A percentile compares a stretch with the other conserved stretches of the same genome.
These are phyloP conservation scores for Ustilago xerochloae DNA, from an alignment of 1,284 basidiomycete species.

Conservation along the genomic window DNA sequence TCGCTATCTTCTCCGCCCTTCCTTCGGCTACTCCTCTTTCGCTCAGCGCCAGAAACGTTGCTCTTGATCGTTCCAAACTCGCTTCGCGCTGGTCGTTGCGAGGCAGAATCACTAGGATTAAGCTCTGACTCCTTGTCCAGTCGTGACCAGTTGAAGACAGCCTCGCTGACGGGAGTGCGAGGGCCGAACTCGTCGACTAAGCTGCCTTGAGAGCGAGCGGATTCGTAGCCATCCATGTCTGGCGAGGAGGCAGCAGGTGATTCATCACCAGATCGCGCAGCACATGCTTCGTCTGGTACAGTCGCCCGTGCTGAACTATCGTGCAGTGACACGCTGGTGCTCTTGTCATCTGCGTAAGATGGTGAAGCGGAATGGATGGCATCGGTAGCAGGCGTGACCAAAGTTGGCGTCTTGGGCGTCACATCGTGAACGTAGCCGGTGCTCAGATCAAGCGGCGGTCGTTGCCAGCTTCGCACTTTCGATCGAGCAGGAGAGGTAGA, in stretches of 20 bases:
- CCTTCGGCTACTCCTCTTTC: conserved; percentile 19
- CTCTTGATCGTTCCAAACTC: conserved; percentile 50
- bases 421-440: conserved; percentile 40
- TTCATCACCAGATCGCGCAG: conserved; percentile 3
- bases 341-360: conserved; percentile 37
- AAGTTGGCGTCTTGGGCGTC: conserved; percentile 31
- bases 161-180: conserved; percentile 50
- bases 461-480: conserved; percentile 48
- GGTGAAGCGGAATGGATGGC: conserved; percentile 31
- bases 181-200: conserved; percentile 54
- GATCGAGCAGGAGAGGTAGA: conserved; percentile 18
- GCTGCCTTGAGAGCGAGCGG: conserved; percentile 44
- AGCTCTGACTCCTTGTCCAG: conserved; percentile 46
- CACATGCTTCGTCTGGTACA: background rate
- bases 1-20: conserved; percentile 11
- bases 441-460: conserved; percentile 23
- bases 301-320: background rate
- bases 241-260: conserved; percentile 27
- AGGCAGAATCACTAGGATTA: conserved; percentile 56
- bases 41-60: conserved; percentile 18
- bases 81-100: conserved; percentile 54
- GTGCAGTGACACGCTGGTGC: conserved; percentile 5
- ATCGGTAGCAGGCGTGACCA: conserved; percentile 21
- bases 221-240: conserved; percentile 48
- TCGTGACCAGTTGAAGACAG: conserved; percentile 47